A percentile compares a stretch with the other conserved stretches of the same genome.
Evolutionary conservation across 176 grass and related monocot species (phyloP).

Genomic region (Zea luxurians): DNA sequence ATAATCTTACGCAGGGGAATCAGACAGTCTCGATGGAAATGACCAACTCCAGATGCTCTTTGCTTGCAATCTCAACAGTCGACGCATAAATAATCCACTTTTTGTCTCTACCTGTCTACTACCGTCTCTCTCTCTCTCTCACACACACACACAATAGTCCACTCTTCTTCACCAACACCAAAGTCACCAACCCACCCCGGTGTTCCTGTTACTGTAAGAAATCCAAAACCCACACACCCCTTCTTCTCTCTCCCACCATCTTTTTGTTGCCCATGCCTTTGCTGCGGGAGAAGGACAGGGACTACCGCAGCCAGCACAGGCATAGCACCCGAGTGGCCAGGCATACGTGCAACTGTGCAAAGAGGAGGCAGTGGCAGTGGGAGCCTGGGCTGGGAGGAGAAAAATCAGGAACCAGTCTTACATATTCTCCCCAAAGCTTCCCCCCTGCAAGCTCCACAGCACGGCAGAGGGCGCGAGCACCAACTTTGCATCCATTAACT

Average conservation of each 20-base stretch:
- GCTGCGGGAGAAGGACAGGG: not conserved
- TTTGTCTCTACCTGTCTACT: not conserved
- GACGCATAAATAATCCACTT: constrained; percentile 24
- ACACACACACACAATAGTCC: too few relatives aligned
- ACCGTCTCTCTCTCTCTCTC: too few relatives aligned
- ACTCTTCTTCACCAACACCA: not conserved
- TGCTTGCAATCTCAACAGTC: constrained; percentile 18
- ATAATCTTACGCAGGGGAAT: not conserved
- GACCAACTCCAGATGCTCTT: constrained; percentile 40
- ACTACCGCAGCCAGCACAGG: not conserved
- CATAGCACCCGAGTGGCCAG: not conserved
- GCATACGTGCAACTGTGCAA: not conserved
- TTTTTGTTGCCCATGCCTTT: constrained; percentile 31
- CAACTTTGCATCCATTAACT: constrained; percentile 58
- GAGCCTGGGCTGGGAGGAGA: not conserved
- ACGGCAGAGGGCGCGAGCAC: constrained; percentile 36
- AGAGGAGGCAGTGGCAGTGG: too few relatives aligned
- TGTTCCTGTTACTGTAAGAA: not conserved
- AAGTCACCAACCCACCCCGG: not conserved
- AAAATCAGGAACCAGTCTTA: constrained; percentile 38
- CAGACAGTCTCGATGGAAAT: constrained; percentile 37
- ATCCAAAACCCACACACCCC: not conserved
- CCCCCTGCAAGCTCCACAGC: constrained; percentile 34
- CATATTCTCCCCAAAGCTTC: constrained; percentile 33
- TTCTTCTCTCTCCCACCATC: not conserved